Conservation (phyloP, 208 protist species). For the Trypanosomatidae sp. region DNA sequence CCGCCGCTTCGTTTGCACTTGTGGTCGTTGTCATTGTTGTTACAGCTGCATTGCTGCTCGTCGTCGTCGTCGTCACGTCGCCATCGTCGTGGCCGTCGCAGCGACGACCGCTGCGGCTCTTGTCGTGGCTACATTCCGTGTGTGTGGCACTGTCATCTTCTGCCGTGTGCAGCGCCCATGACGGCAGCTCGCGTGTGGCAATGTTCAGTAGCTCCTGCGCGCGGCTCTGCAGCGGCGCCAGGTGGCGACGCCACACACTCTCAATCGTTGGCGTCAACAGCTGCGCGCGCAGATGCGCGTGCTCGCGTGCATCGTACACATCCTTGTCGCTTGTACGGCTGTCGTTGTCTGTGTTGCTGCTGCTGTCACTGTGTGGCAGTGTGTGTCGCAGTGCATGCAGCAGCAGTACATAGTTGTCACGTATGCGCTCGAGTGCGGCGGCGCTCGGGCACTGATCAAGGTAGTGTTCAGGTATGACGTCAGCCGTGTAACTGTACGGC, state of each 20-base stretch:
- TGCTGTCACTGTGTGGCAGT: neutral
- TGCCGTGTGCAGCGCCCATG: too few species aligned
- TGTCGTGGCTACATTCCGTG: conserved; percentile 4
- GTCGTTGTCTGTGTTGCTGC: neutral
- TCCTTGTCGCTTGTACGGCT: too few species aligned
- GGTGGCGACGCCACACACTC: conserved; percentile 34
- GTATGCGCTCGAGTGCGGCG: conserved; percentile 8
- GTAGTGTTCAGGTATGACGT: conserved; percentile 40
- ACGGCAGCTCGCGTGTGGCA: too few species aligned
- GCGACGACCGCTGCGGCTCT: neutral
- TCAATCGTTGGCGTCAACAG: conserved; percentile 32
- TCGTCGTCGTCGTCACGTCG: neutral
- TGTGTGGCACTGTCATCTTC: conserved; percentile 18
- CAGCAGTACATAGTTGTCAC: conserved; percentile 22
- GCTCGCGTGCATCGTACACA: neutral
- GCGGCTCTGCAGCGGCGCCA: conserved; percentile 23
- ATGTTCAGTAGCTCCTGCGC: conserved; percentile 26
- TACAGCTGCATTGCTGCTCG: neutral
- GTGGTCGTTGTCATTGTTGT: neutral
- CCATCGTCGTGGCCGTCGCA: neutral
- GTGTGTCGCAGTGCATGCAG: conserved; percentile 16
- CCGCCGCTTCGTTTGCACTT: neutral
- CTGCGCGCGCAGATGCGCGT: conserved; percentile 6
- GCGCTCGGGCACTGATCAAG: conserved; percentile 27
- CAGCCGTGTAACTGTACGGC: conserved; percentile 19